These are phyloP conservation scores for Ottelia alismoides DNA, from an alignment of 106 monocot species.

Conservation along the genomic window DNA sequence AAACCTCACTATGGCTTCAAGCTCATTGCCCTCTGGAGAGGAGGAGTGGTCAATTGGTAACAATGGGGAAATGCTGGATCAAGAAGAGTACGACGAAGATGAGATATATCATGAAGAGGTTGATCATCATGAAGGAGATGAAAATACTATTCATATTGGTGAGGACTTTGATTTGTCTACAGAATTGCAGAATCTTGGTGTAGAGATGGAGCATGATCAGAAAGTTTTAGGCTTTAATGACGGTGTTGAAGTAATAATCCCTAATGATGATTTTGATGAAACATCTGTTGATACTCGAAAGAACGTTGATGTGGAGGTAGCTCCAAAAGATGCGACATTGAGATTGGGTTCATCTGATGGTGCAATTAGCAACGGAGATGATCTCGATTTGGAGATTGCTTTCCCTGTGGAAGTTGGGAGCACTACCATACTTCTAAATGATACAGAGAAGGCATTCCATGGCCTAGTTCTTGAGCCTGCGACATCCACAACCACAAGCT, in stretches of 20 bases:
- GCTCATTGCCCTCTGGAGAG: slow-evolving; percentile 44
- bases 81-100: slow-evolving; percentile 64
- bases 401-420: slow-evolving; percentile 3
- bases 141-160: slow-evolving; percentile 22
- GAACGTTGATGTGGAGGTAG: background rate
- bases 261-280: slow-evolving; percentile 26
- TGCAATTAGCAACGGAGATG: slow-evolving; percentile 4
- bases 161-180: slow-evolving; percentile 15
- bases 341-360: slow-evolving; percentile 1
- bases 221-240: slow-evolving; percentile 44
- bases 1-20: slow-evolving; percentile 4
- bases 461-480: slow-evolving; percentile 34
- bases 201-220: slow-evolving; percentile 37
- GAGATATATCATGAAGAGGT: slow-evolving; percentile 37
- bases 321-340: slow-evolving; percentile 3
- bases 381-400: slow-evolving; percentile 5
- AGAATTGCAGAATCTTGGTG: slow-evolving; percentile 10
- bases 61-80: slow-evolving; percentile 32
- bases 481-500: background rate
- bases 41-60: slow-evolving; percentile 72
- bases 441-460: slow-evolving; percentile 39
- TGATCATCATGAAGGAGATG: slow-evolving; percentile 32
- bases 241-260: slow-evolving; percentile 36
- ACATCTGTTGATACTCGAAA: slow-evolving; percentile 14
- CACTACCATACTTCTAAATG: slow-evolving; percentile 13